Conservation (phyloP, 176 grass and related monocot species). For the Ampelocalamus luodianensis region DNA sequence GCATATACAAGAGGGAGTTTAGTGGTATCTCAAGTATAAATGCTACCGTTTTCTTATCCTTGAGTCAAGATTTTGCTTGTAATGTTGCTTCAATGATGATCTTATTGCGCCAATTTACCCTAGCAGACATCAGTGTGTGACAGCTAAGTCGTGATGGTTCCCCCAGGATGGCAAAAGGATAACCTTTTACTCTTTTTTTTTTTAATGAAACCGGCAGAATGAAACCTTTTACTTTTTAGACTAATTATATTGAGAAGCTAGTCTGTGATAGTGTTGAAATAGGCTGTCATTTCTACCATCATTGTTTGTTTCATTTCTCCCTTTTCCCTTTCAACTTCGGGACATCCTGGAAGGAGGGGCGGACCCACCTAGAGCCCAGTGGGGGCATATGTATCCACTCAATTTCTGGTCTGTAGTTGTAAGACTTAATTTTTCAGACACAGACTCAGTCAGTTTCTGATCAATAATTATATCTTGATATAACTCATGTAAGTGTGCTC, state of each 20-base stretch:
- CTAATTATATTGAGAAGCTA: not conserved
- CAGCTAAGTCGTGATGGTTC: not conserved
- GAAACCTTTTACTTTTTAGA: not conserved
- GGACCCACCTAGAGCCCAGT: too few species aligned
- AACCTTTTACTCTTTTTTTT: not conserved
- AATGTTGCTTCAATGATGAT: not conserved
- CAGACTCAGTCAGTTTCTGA: too few species aligned
- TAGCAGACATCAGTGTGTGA: not conserved
- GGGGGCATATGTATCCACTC: too few species aligned
- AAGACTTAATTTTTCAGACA: too few species aligned
- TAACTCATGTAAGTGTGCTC: too few species aligned
- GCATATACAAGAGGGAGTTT: too few species aligned
- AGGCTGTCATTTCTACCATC: not conserved
- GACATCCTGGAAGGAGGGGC: not conserved
- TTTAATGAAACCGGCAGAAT: too few species aligned
- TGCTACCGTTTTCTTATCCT: not conserved
- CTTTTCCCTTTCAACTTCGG: not conserved
- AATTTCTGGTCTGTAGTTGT: too few species aligned
- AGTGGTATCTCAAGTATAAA: not conserved
- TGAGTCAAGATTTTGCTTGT: not conserved
- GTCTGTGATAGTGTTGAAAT: not conserved
- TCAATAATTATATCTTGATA: too few species aligned
- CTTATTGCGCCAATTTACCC: not conserved
- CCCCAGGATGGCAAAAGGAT: not conserved
- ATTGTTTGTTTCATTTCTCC: not conserved